Percentiles rank a stretch among this genome's conserved stretches.
Conservation (phyloP, 345 rosid species). For the Eucalyptus pauciflora region DNA sequence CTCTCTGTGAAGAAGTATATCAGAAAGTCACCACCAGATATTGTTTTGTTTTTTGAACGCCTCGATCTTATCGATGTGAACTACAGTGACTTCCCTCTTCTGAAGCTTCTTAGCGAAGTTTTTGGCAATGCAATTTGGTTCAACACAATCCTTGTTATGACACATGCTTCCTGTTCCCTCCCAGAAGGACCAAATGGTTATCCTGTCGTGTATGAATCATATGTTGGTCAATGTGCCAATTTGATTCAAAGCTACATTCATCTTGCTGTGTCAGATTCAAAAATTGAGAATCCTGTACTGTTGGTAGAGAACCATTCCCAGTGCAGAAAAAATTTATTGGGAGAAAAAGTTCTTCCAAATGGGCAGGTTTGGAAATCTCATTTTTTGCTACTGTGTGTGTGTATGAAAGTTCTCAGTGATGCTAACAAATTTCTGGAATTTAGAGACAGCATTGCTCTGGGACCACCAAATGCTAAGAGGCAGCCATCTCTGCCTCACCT, state of each 20-base stretch:
- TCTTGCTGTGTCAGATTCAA: conserved; percentile 59
- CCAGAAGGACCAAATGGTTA: conserved; percentile 71
- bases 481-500: conserved; percentile 89
- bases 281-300: conserved; percentile 66
- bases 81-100: conserved; percentile 59
- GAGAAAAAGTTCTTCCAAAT: conserved; percentile 73
- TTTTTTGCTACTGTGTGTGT: conserved; percentile 51
- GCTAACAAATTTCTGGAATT: conserved; percentile 52
- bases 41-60: conserved; percentile 75
- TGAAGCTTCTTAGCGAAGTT: conserved; percentile 68
- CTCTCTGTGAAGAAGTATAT: conserved; percentile 55
- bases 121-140: conserved; percentile 81
- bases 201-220: conserved; percentile 57
- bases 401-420: conserved; percentile 76
- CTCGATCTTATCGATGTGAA: conserved; percentile 54
- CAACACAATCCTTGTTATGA: conserved; percentile 81
- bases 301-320: conserved; percentile 74
- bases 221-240: conserved; percentile 54
- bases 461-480: conserved; percentile 33
- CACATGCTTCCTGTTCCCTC: conserved; percentile 57
- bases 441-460: conserved; percentile 50
- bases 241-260: conserved; percentile 66
- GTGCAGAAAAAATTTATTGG: conserved; percentile 57
- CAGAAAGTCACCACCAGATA: conserved; percentile 69
- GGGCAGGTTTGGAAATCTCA: conserved; percentile 80